Base-by-base conservation (phyloP, 139 green algal genomes). In the Pseudopediastrum boryanum region DNA sequence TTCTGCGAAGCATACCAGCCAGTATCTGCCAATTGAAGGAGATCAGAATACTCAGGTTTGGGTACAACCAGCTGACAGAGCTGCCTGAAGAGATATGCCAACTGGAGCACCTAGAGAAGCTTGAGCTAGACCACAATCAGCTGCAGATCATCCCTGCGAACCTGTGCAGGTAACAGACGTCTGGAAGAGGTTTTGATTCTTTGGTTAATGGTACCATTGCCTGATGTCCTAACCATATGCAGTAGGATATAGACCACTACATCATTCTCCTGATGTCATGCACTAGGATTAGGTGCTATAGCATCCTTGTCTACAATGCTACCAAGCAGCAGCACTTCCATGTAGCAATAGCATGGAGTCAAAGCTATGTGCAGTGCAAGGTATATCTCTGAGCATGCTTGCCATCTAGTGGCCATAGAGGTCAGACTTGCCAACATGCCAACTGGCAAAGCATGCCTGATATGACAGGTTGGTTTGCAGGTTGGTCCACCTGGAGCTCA, bases 91-190 rank as follows among this genome's bases (percentile, higher is more conserved):
- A 70, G 33, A 23, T 80, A 2, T 72, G 59, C 31, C n/a, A 13
- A 4, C 73, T 80, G 73, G 21, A 29, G 5, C 58, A 80, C 21
- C 61, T 80, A 9, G 6, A 63, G 41, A 43, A 43, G 25, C 44
- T 80, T 31, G 73, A 72, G 52, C 21, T 70, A 19, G 59, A 80
- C 59, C 39, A 80, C 59, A 80, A 80, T 33, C 73, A 71, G 59
- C 61, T 80, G 27, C 16, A 69, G 31, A 8, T 23, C 9, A 61
- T 80, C 23, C 73, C 73, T 25, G 38, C 35, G 21, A 44, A 29
- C 16, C 59, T 80, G 21, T 69, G 39, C 42, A 80, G 42, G 73
- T 80, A 50, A 31, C 43, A 31, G n/a, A 10, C 9, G 12, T 31
- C 27, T 4, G 6, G 5, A 62, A 62, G 25, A n/a, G 52, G 4